Base-by-base conservation (phyloP, 768 basidiomycete genomes). In the Gloeopeniophorella convolvens region DNA sequence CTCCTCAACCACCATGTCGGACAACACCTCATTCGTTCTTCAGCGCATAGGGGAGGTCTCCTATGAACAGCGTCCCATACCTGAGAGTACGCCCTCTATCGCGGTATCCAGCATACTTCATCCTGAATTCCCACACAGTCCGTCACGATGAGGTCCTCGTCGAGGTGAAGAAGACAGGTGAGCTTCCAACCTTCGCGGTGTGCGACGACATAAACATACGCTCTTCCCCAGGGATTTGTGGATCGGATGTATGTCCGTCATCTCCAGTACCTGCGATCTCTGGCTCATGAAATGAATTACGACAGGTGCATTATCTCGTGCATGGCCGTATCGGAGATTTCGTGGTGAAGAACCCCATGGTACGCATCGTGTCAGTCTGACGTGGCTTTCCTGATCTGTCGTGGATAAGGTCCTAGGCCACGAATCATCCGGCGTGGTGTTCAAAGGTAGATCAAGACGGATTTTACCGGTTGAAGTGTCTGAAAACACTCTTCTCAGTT, bases 111-210 rank as follows among this genome's bases (percentile, higher is more conserved):
- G 33, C 26, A 30, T 24, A 15, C 48, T 35, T 45, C 45, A 47
- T 35, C 42, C 18, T 31, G 15, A n/a, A n/a, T 36, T 46, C 50
- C 42, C 61, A 47, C 40, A 30, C 61, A 86, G 85, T 87, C 54
- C 72, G 75, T 16, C 76, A 76, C 47, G 72, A 84, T 62, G 86
- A 96, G 56, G 90, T 92, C 34, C 79, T 97, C 18, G 80, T 98
- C 28, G 74, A 86, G 59, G 85, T 97, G 34, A 92, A 90, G 71
- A 93, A 93, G 71, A 95, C 93, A 15, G 92, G 89, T 83, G 75
- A 59, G n/a, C 36, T n/a, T n/a, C n/a, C 5, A 31, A 13, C 7
- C 40, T 36, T 41, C 8, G 20, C 11, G 40, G 24, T 48, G 35
- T 24, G 9, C 34, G 42, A 45, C 42, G 33, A 23, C 49, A 39